Percentiles rank a stretch among this genome's conserved stretches.
Conservation (phyloP, 148 eudicot species). For the Suaeda aralocaspica region DNA sequence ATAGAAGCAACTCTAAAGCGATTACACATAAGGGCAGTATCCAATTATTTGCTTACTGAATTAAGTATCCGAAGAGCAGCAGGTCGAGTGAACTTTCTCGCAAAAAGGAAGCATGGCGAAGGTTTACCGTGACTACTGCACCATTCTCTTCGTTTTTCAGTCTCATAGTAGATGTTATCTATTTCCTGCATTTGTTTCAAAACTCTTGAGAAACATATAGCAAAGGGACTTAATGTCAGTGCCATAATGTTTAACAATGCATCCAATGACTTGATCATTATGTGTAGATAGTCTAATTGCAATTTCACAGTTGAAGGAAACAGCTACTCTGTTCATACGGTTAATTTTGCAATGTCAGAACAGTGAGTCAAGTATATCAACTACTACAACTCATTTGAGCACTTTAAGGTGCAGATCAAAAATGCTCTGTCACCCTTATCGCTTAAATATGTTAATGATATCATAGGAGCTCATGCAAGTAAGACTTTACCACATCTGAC, state of each 20-base stretch:
- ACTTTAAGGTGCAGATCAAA: neutral
- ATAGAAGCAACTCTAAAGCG: too few relatives aligned
- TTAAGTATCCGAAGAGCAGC: constrained; percentile 77
- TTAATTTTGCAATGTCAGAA: neutral
- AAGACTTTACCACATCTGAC: too few relatives aligned
- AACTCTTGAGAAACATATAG: neutral
- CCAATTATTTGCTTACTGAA: constrained; percentile 34
- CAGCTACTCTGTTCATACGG: neutral
- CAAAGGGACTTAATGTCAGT: neutral
- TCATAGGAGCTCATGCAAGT: neutral
- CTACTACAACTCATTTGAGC: neutral
- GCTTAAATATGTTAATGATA: neutral
- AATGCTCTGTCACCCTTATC: neutral
- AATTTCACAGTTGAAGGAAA: neutral
- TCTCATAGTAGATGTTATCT: constrained; percentile 76
- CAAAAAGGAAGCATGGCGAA: constrained; percentile 83
- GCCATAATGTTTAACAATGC: neutral
- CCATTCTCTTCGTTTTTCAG: constrained; percentile 88
- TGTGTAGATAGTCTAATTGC: neutral
- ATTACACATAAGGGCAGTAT: too few relatives aligned
- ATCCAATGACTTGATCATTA: neutral
- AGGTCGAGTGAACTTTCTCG: constrained; percentile 84
- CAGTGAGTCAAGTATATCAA: neutral
- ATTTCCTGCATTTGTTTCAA: constrained; percentile 42
- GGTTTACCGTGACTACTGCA: constrained; percentile 85